Evolutionary conservation across 306 rosid species (phyloP).

Genomic region (Lathyrus oleraceus): DNA sequence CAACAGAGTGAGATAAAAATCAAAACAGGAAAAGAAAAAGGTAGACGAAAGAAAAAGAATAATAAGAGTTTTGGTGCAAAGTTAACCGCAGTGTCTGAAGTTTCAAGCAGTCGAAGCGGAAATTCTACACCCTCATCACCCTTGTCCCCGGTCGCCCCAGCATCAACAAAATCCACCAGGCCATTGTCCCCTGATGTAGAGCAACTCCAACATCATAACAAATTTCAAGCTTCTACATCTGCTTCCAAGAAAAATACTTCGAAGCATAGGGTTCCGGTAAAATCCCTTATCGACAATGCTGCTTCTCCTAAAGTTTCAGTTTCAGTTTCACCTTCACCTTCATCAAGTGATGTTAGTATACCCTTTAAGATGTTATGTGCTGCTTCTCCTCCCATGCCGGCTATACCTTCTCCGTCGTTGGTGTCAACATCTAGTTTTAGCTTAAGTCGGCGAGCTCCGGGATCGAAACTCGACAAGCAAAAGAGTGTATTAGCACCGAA

Average conservation of each 20-base stretch:
- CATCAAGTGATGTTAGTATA: constrained; percentile 36
- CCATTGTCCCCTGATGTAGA: constrained; percentile 47
- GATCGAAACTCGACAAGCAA: constrained; percentile 50
- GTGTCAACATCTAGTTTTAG: constrained; percentile 51
- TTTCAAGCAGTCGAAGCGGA: constrained; percentile 90
- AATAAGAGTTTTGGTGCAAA: constrained; percentile 54
- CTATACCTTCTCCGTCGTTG: constrained; percentile 37
- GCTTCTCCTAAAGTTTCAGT: constrained; percentile 43
- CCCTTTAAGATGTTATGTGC: constrained; percentile 55
- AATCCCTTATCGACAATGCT: constrained; percentile 17
- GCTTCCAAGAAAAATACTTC: constrained; percentile 38
- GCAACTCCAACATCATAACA: constrained; percentile 44
- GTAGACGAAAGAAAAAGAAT: constrained; percentile 63
- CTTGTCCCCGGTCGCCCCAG: constrained; percentile 55
- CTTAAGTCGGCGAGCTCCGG: constrained; percentile 80
- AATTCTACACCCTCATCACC: constrained; percentile 95
- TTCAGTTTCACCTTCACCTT: constrained; percentile 32
- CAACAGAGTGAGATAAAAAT: constrained; percentile 48
- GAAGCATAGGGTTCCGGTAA: constrained; percentile 32
- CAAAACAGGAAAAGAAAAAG: constrained; percentile 66
- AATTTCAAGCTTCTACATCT: constrained; percentile 30
- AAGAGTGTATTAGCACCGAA: constrained; percentile 39
- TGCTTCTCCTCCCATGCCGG: constrained; percentile 49
- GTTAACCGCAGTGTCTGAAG: constrained; percentile 55
- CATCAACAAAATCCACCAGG: constrained; percentile 52